phyloP scores from a whole-genome alignment of 2,329 filamentous ascomycete species.

The Fusarium tuaranense region DNA sequence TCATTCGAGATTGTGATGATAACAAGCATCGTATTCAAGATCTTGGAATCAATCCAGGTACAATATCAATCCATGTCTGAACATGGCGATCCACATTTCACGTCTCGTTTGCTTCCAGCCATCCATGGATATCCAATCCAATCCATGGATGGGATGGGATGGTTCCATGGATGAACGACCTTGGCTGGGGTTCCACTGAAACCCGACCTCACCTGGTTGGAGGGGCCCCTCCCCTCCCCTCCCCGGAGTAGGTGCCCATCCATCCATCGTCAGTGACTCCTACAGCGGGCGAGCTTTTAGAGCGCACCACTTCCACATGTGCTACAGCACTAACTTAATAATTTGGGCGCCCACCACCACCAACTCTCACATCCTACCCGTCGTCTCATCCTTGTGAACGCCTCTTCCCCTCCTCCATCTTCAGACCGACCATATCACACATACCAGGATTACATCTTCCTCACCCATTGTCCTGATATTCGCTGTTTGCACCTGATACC shows the following conservation, averaged over 20 bases:
- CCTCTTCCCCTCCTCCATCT: conserved; percentile 1
- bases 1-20: not conserved
- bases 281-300: not conserved
- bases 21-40: not conserved
- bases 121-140: not conserved
- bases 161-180: not conserved
- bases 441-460: not conserved
- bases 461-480: not conserved
- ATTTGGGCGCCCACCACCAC: conserved; percentile 2
- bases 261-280: not conserved
- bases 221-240: not conserved
- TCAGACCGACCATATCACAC: not conserved
- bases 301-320: not conserved
- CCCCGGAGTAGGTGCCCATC: not conserved
- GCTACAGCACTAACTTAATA: conserved; percentile 2
- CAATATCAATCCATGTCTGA: not conserved
- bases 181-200: conserved; percentile 1
- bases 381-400: conserved; percentile 26
- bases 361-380: not conserved
- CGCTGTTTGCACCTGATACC: not conserved
- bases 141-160: not conserved
- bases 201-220: not conserved
- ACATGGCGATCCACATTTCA: not conserved
- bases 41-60: not conserved
- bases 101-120: not conserved